These are phyloP conservation scores for Pyrus pyrifolia DNA, from an alignment of 306 rosid species.

Conservation along the genomic window DNA sequence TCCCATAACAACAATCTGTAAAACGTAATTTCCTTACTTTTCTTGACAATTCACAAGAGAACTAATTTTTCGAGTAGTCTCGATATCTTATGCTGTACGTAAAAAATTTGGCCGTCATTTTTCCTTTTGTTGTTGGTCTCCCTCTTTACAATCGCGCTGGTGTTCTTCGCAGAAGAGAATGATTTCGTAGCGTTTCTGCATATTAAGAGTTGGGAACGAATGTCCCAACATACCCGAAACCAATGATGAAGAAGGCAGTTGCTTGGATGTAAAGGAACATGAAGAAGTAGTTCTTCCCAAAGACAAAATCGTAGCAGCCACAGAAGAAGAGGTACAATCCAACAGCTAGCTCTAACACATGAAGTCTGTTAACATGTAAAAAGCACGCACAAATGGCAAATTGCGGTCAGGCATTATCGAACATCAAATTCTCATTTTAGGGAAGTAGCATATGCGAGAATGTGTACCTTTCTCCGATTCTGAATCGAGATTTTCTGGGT, in stretches of 20 bases:
- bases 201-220: constrained; percentile 55
- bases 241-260: constrained; percentile 57
- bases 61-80: constrained; percentile 32
- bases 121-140: background rate
- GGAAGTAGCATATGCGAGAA: background rate
- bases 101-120: constrained; percentile 31
- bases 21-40: constrained; percentile 29
- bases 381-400: background rate
- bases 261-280: constrained; percentile 67
- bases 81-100: constrained; percentile 32
- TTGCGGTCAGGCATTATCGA: background rate
- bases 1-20: constrained; percentile 27
- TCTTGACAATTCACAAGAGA: constrained; percentile 54
- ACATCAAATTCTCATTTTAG: background rate
- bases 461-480: constrained; percentile 65
- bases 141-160: constrained; percentile 23
- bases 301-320: constrained; percentile 57
- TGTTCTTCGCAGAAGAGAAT: constrained; percentile 18
- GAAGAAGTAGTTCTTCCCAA: constrained; percentile 60
- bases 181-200: constrained; percentile 6
- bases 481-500: constrained; percentile 38
- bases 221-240: constrained; percentile 81
- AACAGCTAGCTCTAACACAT: constrained; percentile 55
- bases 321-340: constrained; percentile 63
- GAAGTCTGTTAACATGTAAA: constrained; percentile 37